phyloP scores from a whole-genome alignment of 2,329 filamentous ascomycete genomes.

The Trichoderma koningiopsis region DNA sequence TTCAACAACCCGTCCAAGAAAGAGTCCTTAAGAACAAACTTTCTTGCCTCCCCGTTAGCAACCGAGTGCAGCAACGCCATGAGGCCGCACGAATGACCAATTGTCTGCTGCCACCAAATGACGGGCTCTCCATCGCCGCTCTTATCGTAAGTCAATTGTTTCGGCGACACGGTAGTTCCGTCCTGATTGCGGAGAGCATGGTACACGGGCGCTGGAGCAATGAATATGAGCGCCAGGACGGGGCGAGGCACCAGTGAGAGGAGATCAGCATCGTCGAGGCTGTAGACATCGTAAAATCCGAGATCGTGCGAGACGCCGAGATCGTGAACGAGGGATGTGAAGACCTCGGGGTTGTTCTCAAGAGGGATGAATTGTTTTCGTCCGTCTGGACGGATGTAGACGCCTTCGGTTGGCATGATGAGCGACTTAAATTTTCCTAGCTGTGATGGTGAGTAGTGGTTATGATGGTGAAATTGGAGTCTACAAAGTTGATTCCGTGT shows the following conservation, averaged over 20 bases:
- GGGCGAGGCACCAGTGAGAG: conserved; percentile 73
- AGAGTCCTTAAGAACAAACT: conserved; percentile 56
- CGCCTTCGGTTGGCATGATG: conserved; percentile 37
- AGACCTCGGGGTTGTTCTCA: conserved; percentile 73
- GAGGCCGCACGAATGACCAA: conserved; percentile 78
- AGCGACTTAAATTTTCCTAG: neutral
- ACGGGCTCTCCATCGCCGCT: conserved; percentile 60
- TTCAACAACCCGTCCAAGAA: conserved; percentile 61
- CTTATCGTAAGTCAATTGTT: conserved; percentile 38
- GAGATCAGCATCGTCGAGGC: conserved; percentile 75
- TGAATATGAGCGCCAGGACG: conserved; percentile 74
- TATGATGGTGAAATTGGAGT: neutral
- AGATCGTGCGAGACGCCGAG: conserved; percentile 70
- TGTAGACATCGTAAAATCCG: conserved; percentile 80
- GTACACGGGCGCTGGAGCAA: conserved; percentile 64
- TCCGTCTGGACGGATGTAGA: conserved; percentile 35
- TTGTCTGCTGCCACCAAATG: conserved; percentile 84
- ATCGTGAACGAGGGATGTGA: conserved; percentile 70
- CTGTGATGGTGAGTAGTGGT: neutral
- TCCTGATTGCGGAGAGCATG: conserved; percentile 44
- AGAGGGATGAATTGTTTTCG: conserved; percentile 45
- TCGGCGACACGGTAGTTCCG: conserved; percentile 30
- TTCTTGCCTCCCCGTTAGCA: conserved; percentile 65
- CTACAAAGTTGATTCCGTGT: neutral
- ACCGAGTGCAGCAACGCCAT: conserved; percentile 76